Evolutionary conservation across 208 protist species (phyloP).

Genomic region (Trypanosomatidae sp.): DNA sequence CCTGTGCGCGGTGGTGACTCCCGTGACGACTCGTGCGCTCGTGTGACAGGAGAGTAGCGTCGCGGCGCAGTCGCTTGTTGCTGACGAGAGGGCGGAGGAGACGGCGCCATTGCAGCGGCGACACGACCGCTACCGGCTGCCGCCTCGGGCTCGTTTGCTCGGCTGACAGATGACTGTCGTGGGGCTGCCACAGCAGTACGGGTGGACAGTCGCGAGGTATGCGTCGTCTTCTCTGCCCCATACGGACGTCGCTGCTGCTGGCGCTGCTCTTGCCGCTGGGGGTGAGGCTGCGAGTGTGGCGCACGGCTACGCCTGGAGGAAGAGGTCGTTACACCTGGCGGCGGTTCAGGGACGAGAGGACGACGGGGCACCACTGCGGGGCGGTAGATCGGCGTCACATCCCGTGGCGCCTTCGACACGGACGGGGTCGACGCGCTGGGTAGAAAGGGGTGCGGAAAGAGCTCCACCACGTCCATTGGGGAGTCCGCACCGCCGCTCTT

Average conservation of each 20-base stretch:
- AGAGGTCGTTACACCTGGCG: background rate
- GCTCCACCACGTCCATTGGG: constrained; percentile 33
- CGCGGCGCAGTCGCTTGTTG: background rate
- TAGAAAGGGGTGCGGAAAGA: constrained; percentile 82
- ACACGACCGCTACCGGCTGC: background rate
- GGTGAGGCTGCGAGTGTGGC: background rate
- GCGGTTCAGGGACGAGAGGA: constrained; percentile 2
- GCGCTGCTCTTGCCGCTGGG: background rate
- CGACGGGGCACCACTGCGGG: constrained; percentile 10
- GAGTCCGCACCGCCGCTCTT: background rate
- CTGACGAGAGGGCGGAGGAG: background rate
- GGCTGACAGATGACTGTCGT: background rate
- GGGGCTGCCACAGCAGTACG: background rate
- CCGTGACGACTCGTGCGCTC: constrained; percentile 5
- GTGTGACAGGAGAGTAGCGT: background rate
- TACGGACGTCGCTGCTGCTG: background rate
- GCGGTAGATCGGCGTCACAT: constrained; percentile 11
- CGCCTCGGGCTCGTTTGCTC: background rate
- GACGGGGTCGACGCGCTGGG: constrained; percentile 17
- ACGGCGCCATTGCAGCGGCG: background rate
- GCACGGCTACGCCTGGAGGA: background rate
- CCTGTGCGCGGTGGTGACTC: constrained; percentile 1
- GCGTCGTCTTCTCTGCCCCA: background rate
- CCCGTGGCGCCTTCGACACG: constrained; percentile 5
- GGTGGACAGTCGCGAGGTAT: background rate